A percentile compares a stretch with the other conserved stretches of the same genome.
These are phyloP conservation scores for Wickerhamiella australiensis DNA, from an alignment of 805 yeast genomes.

Conservation along the genomic window DNA sequence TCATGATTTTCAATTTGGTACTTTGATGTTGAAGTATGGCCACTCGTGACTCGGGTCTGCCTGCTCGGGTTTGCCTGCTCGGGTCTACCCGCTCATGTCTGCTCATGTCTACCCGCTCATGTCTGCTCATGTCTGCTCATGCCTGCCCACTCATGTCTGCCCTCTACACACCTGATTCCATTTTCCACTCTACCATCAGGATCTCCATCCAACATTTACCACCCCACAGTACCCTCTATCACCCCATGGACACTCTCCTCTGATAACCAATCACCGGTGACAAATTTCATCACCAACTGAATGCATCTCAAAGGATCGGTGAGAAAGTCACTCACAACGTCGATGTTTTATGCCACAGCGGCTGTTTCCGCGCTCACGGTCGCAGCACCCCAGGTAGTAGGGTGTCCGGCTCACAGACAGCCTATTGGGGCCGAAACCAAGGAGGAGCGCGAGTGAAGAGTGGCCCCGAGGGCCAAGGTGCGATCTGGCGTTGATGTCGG, in stretches of 20 bases:
- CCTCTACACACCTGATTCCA: too few relatives aligned
- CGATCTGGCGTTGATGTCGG: neutral
- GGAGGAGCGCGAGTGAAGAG: neutral
- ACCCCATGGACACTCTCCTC: too few relatives aligned
- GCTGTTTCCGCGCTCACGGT: slow-evolving; percentile 61
- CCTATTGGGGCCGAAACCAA: slow-evolving; percentile 20
- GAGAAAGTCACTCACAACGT: slow-evolving; percentile 40
- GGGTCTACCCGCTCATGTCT: too few relatives aligned
- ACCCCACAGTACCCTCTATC: neutral
- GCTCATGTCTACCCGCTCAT: too few relatives aligned
- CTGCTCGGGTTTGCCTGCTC: too few relatives aligned
- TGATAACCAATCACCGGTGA: slow-evolving; percentile 1
- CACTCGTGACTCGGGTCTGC: too few relatives aligned
- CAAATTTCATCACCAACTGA: slow-evolving; percentile 16
- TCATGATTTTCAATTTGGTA: too few relatives aligned
- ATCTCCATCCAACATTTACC: neutral
- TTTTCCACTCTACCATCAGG: too few relatives aligned
- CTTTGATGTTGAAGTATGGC: too few relatives aligned
- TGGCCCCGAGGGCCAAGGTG: neutral
- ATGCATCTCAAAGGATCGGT: slow-evolving; percentile 26
- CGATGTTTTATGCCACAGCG: slow-evolving; percentile 61
- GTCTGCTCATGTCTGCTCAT: too few relatives aligned
- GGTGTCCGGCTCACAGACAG: slow-evolving; percentile 27
- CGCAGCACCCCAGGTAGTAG: slow-evolving; percentile 33
- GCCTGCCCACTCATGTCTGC: too few relatives aligned